Percentiles rank a stretch among this genome's conserved stretches.
Evolutionary conservation across 2,329 filamentous ascomycete species (phyloP).

Genomic region (Talaromyces sp.): DNA sequence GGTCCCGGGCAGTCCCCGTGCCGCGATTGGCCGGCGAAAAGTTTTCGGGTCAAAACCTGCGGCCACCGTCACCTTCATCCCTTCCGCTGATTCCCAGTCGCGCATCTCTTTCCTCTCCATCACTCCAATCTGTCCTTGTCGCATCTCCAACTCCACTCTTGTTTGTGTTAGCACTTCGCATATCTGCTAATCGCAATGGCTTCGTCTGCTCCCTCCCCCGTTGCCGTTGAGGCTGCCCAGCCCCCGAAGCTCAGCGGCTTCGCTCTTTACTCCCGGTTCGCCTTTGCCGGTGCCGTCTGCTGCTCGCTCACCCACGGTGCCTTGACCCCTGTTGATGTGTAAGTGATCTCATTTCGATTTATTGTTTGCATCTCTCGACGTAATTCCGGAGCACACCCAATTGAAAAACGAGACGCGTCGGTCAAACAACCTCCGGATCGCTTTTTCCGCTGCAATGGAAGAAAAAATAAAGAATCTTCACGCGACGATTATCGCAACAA

Average conservation of each 20-base stretch:
- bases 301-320: conserved; percentile 96
- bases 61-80: background rate
- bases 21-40: conserved; percentile 11
- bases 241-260: conserved; percentile 57
- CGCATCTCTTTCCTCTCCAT: background rate
- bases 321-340: conserved; percentile 99
- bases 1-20: conserved; percentile 4
- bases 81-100: background rate
- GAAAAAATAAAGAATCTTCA: background rate
- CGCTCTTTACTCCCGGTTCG: conserved; percentile 88
- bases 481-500: conserved; percentile 9
- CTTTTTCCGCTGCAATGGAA: background rate
- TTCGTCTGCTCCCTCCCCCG: conserved; percentile 16
- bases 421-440: background rate
- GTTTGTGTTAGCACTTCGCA: conserved; percentile 4
- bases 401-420: background rate
- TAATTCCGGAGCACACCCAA: background rate
- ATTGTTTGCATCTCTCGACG: background rate
- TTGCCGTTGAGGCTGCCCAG: conserved; percentile 24
- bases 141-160: conserved; percentile 5
- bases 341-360: conserved; percentile 46
- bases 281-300: conserved; percentile 95
- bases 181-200: conserved; percentile 17
- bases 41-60: conserved; percentile 9
- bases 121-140: background rate